A percentile compares a stretch with the other conserved stretches of the same genome.
Evolutionary conservation across 495 filamentous ascomycete species (phyloP).

Genomic region (Penicillium cosmopolitanum): DNA sequence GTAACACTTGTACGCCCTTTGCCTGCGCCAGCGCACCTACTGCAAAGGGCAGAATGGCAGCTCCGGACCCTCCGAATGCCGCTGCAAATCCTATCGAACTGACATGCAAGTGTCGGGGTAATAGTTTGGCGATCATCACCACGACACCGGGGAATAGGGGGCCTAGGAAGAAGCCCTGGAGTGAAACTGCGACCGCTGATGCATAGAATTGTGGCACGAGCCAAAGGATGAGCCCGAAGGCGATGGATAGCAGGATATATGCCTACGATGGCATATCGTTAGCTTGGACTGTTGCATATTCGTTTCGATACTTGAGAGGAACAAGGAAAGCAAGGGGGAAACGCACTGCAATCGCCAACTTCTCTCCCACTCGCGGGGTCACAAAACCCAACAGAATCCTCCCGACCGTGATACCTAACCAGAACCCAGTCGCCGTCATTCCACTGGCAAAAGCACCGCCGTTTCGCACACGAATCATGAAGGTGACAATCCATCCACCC

Average conservation of each 20-base stretch:
- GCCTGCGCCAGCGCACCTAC: conserved; percentile 83
- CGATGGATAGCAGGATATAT: conserved; percentile 57
- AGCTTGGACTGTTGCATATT: neutral
- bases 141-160: conserved; percentile 74
- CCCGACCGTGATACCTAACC: conserved; percentile 67
- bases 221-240: conserved; percentile 64
- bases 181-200: conserved; percentile 66
- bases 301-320: neutral
- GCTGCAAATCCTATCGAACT: conserved; percentile 81
- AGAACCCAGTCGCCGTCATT: conserved; percentile 68
- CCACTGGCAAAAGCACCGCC: conserved; percentile 59
- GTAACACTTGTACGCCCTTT: conserved; percentile 76
- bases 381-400: conserved; percentile 65
- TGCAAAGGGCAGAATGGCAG: conserved; percentile 80
- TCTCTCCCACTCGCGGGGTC: conserved; percentile 64
- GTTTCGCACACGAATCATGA: conserved; percentile 63
- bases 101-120: conserved; percentile 79
- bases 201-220: conserved; percentile 74
- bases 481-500: conserved; percentile 71
- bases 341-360: conserved; percentile 56
- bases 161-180: conserved; percentile 74
- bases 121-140: conserved; percentile 77
- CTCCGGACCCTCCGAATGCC: conserved; percentile 79
- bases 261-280: conserved; percentile 27
- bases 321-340: neutral